Conservation (phyloP, 257 asterid genomes). For the Penstemon newberryi region DNA sequence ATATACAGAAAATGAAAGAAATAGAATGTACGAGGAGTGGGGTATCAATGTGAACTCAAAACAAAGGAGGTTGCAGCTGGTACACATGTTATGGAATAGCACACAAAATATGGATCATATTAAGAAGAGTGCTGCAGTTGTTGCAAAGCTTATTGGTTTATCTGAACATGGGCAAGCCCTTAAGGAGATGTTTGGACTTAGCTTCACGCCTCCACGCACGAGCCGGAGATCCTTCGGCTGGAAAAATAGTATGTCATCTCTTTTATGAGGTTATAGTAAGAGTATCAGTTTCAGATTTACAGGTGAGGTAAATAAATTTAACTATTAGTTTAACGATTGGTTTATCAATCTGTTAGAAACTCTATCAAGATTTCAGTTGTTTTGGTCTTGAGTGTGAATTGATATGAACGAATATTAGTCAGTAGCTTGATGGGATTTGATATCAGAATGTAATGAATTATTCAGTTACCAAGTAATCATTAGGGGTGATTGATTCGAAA, state of each 20-base stretch:
- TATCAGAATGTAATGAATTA: constrained; percentile 8
- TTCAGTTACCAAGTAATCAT: neutral
- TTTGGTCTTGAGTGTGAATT: neutral
- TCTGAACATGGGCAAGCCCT: constrained; percentile 45
- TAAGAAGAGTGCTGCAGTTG: constrained; percentile 52
- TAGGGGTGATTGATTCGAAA: neutral
- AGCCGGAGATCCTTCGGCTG: constrained; percentile 52
- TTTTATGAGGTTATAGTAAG: neutral
- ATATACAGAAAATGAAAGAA: constrained; percentile 49
- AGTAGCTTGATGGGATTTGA: constrained; percentile 4
- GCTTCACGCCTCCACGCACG: constrained; percentile 47
- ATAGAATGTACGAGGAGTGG: constrained; percentile 49
- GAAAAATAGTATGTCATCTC: constrained; percentile 49
- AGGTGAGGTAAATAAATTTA: neutral
- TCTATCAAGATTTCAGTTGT: neutral
- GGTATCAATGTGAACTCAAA: constrained; percentile 52
- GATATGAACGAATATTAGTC: neutral
- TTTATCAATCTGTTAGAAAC: neutral
- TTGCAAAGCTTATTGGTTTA: constrained; percentile 65
- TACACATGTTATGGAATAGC: constrained; percentile 52
- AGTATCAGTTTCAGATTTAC: neutral
- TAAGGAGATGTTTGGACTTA: constrained; percentile 72
- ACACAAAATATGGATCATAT: constrained; percentile 44
- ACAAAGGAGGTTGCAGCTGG: constrained; percentile 50
- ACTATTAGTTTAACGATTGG: neutral